These are phyloP conservation scores for Saccharomyces jurei DNA, from an alignment of 805 yeast genomes.

Conservation along the genomic window DNA sequence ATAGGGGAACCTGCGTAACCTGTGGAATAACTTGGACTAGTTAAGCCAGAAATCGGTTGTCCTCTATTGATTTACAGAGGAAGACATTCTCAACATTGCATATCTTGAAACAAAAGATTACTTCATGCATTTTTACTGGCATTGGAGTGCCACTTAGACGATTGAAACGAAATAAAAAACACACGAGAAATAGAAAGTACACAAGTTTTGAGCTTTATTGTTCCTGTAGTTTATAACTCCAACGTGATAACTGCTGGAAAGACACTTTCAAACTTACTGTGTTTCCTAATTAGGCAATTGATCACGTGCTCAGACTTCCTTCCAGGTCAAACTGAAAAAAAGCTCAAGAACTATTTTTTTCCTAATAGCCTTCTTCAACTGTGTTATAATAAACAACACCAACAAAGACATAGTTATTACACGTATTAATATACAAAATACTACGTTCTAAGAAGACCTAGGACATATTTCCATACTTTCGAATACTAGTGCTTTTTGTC, in stretches of 20 bases:
- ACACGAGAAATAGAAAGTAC: background rate
- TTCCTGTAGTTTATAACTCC: too few species aligned
- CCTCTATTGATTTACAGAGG: background rate
- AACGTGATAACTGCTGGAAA: background rate
- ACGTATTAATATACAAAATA: background rate
- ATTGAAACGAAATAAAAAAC: too few species aligned
- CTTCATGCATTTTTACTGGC: background rate
- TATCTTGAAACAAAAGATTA: background rate
- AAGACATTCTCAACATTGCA: background rate
- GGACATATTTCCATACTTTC: background rate
- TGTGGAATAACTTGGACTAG: background rate
- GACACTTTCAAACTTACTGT: background rate
- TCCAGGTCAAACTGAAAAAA: conserved; percentile 6
- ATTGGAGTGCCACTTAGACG: background rate
- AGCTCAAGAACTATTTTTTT: background rate
- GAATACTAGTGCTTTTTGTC: background rate
- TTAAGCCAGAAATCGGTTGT: background rate
- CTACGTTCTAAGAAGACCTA: background rate
- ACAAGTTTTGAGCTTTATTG: background rate
- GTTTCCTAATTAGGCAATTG: conserved; percentile 16
- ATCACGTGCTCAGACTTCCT: conserved; percentile 12
- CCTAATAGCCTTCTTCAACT: background rate
- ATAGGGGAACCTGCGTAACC: background rate
- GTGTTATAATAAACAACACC: background rate
- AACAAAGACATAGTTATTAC: background rate